These are phyloP conservation scores for Fomitopsis serialis DNA, from an alignment of 768 basidiomycete genomes.

Conservation along the genomic window DNA sequence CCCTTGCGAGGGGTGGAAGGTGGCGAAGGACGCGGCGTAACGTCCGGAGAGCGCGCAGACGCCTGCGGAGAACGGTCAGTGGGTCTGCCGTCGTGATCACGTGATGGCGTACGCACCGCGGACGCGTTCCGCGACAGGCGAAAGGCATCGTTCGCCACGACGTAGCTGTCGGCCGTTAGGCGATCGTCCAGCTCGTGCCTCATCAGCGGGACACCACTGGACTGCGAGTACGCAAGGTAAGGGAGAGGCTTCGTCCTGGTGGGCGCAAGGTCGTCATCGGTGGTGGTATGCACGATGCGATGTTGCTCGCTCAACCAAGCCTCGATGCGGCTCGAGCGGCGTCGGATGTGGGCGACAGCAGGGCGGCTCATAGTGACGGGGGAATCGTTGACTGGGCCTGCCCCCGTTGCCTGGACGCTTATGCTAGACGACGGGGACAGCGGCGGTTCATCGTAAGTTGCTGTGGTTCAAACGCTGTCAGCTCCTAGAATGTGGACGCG, in stretches of 20 bases:
- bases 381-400: constrained; percentile 7
- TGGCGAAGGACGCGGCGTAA: constrained; percentile 10
- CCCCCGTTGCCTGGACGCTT: not conserved
- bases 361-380: constrained; percentile 7
- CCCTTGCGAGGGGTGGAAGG: constrained; percentile 23
- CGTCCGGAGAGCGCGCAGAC: constrained; percentile 1
- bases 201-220: constrained; percentile 23
- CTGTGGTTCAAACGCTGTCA: not conserved
- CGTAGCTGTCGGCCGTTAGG: constrained; percentile 34
- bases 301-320: constrained; percentile 42
- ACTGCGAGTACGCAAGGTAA: constrained; percentile 38
- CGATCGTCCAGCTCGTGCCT: constrained; percentile 26
- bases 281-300: constrained; percentile 17
- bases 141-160: constrained; percentile 32
- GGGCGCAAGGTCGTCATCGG: constrained; percentile 6
- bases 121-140: constrained; percentile 20
- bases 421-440: not conserved
- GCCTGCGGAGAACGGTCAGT: constrained; percentile 9
- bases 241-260: constrained; percentile 29
- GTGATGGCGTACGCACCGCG: constrained; percentile 18
- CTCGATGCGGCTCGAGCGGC: constrained; percentile 35
- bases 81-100: constrained; percentile 15
- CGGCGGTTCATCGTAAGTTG: not conserved
- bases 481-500: not conserved
- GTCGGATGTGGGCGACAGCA: constrained; percentile 21